A percentile compares a stretch with the other conserved stretches of the same genome.
These are phyloP conservation scores for Globisporangium orthogonon DNA, from an alignment of 352 stramenopile species.

Conservation along the genomic window DNA sequence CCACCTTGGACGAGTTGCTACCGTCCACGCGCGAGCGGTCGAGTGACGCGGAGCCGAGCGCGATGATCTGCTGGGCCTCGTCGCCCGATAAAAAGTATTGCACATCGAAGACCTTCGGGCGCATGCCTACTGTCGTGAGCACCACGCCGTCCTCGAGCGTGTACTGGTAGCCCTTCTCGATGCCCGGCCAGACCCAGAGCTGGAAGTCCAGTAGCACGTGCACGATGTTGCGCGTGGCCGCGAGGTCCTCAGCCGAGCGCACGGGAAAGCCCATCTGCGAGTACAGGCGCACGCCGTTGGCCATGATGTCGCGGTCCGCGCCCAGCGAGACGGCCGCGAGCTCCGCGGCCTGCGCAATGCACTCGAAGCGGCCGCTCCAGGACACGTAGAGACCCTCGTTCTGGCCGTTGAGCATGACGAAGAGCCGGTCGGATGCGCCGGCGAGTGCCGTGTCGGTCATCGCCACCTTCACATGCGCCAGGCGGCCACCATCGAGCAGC, in stretches of 20 bases:
- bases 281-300: constrained; percentile 69
- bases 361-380: constrained; percentile 72
- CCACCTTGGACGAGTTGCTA: constrained; percentile 51
- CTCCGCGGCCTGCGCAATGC: constrained; percentile 33
- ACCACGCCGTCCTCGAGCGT: constrained; percentile 59
- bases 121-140: constrained; percentile 61
- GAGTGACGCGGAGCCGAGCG: constrained; percentile 37
- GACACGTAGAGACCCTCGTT: constrained; percentile 77
- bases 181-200: constrained; percentile 74
- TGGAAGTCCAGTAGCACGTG: constrained; percentile 82
- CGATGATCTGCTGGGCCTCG: constrained; percentile 56
- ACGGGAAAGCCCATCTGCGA: constrained; percentile 61
- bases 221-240: constrained; percentile 45
- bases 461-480: constrained; percentile 40
- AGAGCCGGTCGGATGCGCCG: constrained; percentile 38
- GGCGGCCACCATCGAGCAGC: constrained; percentile 28
- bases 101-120: constrained; percentile 73
- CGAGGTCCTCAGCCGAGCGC: constrained; percentile 37
- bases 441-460: constrained; percentile 25
- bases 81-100: constrained; percentile 51
- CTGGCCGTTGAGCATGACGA: constrained; percentile 82
- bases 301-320: constrained; percentile 55
- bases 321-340: constrained; percentile 51
- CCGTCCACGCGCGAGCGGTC: constrained; percentile 69
- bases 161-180: constrained; percentile 72